phyloP scores from a whole-genome alignment of 805 yeast species.

The Pichia kluyveri region DNA sequence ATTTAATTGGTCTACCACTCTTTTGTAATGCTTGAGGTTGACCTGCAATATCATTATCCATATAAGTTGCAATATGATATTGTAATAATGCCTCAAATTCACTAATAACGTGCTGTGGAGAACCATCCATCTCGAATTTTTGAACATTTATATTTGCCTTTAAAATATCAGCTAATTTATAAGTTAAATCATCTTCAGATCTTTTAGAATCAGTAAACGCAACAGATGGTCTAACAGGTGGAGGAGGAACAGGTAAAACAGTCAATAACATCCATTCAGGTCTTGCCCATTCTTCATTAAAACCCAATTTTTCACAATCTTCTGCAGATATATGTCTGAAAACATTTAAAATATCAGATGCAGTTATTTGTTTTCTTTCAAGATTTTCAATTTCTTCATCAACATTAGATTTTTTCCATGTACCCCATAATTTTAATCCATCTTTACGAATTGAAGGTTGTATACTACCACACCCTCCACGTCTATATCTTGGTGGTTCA shows the following conservation, averaged over 20 bases:
- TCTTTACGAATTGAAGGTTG: constrained; percentile 96
- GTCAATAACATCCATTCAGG: constrained; percentile 98
- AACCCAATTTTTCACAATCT: constrained; percentile 77
- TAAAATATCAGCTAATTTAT: constrained; percentile 90
- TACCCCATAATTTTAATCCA: constrained; percentile 92
- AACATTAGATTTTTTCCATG: constrained; percentile 82
- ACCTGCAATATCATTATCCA: constrained; percentile 99
- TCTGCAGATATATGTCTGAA: constrained; percentile 83
- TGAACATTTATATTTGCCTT: constrained; percentile 98
- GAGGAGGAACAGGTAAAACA: constrained; percentile 99
- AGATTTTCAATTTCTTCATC: constrained; percentile 85
- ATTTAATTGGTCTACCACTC: constrained; percentile 97
- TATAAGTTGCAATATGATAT: constrained; percentile 97
- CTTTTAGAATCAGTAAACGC: constrained; percentile 97
- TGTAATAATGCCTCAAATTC: constrained; percentile 94
- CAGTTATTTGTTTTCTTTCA: constrained; percentile 80
- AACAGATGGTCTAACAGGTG: constrained; percentile 97
- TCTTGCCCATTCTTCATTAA: constrained; percentile 92
- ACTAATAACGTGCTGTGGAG: constrained; percentile 95
- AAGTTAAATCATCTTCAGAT: constrained; percentile 98
- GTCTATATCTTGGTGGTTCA: constrained; percentile 30
- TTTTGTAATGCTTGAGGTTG: constrained; percentile 99
- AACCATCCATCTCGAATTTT: constrained; percentile 95
- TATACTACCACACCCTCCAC: constrained; percentile 97
- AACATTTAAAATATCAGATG: constrained; percentile 83